Conservation (phyloP, 2,329 filamentous ascomycete species). For the Talaromyces sp. region DNA sequence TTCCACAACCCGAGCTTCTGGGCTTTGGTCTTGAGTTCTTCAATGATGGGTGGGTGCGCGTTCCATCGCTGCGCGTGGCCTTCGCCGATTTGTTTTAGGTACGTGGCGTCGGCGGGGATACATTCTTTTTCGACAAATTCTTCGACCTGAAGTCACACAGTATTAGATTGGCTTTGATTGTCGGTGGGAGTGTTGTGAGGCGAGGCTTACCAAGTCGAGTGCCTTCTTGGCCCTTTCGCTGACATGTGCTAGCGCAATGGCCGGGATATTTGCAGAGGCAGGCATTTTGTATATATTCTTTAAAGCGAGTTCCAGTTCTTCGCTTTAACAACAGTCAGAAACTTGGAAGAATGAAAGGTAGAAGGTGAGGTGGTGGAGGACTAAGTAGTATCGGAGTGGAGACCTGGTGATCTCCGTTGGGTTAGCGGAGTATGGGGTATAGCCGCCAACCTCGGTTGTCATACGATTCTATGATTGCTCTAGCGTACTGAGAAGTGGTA, state of each 20-base stretch:
- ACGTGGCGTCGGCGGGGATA: constrained; percentile 77
- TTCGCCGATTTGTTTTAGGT: constrained; percentile 73
- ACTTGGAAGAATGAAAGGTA: background rate
- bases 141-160: constrained; percentile 60
- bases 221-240: constrained; percentile 82
- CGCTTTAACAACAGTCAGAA: background rate
- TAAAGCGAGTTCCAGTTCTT: background rate
- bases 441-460: constrained; percentile 15
- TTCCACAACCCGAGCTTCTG: constrained; percentile 89
- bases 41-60: constrained; percentile 73
- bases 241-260: constrained; percentile 61
- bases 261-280: constrained; percentile 53
- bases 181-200: background rate
- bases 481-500: background rate
- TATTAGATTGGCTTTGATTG: background rate
- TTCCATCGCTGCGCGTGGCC: constrained; percentile 72
- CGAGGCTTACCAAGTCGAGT: constrained; percentile 62
- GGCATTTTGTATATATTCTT: constrained; percentile 40
- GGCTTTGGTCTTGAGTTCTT: constrained; percentile 84
- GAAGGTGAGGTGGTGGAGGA: background rate
- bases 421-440: constrained; percentile 17
- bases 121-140: constrained; percentile 98
- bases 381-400: background rate
- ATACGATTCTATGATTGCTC: background rate
- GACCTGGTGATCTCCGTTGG: background rate